Conservation (phyloP, 768 basidiomycete genomes). For the Psilocybe azurescens region DNA sequence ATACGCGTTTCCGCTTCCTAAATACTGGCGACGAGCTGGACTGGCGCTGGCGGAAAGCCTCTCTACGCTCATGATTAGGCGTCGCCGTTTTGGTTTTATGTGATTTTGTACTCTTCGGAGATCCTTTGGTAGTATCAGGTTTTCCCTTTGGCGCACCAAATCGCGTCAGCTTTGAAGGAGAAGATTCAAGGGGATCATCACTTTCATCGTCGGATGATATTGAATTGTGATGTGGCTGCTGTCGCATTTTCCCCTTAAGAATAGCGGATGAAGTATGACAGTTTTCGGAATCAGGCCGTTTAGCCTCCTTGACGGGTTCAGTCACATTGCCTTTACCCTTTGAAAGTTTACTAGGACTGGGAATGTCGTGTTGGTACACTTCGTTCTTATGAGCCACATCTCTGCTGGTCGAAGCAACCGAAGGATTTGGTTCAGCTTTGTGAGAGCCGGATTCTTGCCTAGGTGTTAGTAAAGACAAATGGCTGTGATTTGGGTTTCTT, state of each 20-base stretch:
- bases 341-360: conserved; percentile 5
- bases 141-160: conserved; percentile 6
- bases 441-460: neutral
- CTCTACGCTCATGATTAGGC: neutral
- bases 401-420: neutral
- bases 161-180: neutral
- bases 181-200: conserved; percentile 18
- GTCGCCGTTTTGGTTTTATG: neutral
- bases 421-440: neutral
- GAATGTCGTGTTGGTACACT: neutral
- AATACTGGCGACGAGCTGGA: neutral
- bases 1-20: conserved; percentile 16
- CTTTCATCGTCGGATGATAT: conserved; percentile 27
- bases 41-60: neutral
- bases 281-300: neutral
- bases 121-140: neutral
- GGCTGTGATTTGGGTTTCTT: neutral
- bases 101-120: neutral
- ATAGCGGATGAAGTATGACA: neutral
- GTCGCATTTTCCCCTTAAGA: neutral
- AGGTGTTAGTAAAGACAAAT: neutral
- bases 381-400: neutral
- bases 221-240: neutral
- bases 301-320: neutral
- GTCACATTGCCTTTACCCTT: conserved; percentile 19